These are phyloP conservation scores for Cryptosporidium andersoni DNA, from an alignment of 169 alveolate species.

Conservation along the genomic window DNA sequence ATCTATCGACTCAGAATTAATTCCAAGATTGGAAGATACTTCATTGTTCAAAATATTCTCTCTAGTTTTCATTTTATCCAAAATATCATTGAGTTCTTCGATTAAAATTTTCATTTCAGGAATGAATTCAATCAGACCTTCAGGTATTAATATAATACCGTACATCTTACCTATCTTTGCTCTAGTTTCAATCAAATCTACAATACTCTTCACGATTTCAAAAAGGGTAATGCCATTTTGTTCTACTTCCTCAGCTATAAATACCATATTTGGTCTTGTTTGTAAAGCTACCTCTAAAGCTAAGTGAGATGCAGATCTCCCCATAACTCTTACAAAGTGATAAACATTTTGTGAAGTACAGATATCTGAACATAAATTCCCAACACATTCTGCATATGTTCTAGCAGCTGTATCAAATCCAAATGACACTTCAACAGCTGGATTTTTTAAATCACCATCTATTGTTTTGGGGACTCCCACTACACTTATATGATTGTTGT, in stretches of 20 bases:
- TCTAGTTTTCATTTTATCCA: slow-evolving; percentile 73
- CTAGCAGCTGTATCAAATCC: slow-evolving; percentile 99
- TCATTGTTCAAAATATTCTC: not conserved
- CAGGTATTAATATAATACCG: slow-evolving; percentile 96
- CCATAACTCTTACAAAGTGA: slow-evolving; percentile 97
- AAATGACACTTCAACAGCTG: slow-evolving; percentile 94
- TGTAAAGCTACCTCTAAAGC: slow-evolving; percentile 96
- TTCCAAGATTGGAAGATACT: not conserved
- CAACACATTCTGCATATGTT: slow-evolving; percentile 94
- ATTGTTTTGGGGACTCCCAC: slow-evolving; percentile 99
- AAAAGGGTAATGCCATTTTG: slow-evolving; percentile 85
- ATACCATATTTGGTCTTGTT: slow-evolving; percentile 92
- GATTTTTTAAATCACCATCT: slow-evolving; percentile 97
- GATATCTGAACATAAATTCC: slow-evolving; percentile 92
- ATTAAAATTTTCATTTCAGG: slow-evolving; percentile 93
- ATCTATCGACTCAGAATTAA: no score
- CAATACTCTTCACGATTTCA: slow-evolving; percentile 87
- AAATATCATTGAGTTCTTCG: slow-evolving; percentile 90
- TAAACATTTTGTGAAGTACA: slow-evolving; percentile 90
- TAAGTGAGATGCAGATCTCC: slow-evolving; percentile 97
- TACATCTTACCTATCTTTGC: slow-evolving; percentile 87
- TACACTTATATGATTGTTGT: slow-evolving; percentile 81
- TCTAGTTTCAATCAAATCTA: slow-evolving; percentile 90
- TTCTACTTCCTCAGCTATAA: slow-evolving; percentile 95
- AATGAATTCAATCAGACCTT: slow-evolving; percentile 96